phyloP scores from a whole-genome alignment of 2,329 filamentous ascomycete species.

The Onygenales sp. region DNA sequence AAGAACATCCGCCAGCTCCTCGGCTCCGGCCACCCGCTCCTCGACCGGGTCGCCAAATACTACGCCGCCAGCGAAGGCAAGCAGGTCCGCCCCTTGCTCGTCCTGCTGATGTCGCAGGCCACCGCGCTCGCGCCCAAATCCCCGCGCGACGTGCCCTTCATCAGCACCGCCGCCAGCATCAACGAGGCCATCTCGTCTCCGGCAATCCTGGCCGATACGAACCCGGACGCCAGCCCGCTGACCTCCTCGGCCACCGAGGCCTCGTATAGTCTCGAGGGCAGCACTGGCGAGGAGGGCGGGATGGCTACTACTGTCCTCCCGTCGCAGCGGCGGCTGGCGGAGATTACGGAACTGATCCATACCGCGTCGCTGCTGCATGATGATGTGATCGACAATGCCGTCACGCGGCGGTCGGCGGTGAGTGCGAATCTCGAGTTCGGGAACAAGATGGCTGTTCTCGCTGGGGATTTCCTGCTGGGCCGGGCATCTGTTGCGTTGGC shows the following conservation, averaged over 20 bases:
- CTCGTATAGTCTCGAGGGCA: constrained; percentile 24
- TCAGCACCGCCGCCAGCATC: constrained; percentile 32
- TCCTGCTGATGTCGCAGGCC: constrained; percentile 91
- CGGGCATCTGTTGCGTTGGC: constrained; percentile 89
- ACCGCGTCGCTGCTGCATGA: constrained; percentile 94
- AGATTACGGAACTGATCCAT: constrained; percentile 96
- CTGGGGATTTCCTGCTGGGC: constrained; percentile 91
- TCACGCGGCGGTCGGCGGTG: constrained; percentile 70
- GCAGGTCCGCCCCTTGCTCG: constrained; percentile 87
- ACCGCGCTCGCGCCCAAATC: constrained; percentile 68
- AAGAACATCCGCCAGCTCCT: constrained; percentile 90
- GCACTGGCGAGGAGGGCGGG: constrained; percentile 28
- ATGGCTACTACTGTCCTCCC: constrained; percentile 58
- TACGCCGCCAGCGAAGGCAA: constrained; percentile 96
- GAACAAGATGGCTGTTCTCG: constrained; percentile 98
- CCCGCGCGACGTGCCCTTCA: constrained; percentile 27
- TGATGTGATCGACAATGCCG: constrained; percentile 92
- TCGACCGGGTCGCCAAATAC: constrained; percentile 95
- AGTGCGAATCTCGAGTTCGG: constrained; percentile 93
- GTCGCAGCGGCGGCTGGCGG: constrained; percentile 83
- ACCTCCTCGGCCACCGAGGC: constrained; percentile 32
- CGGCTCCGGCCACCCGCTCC: constrained; percentile 84
- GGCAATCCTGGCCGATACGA: constrained; percentile 65
- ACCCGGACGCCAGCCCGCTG: constrained; percentile 56
- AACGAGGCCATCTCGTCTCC: constrained; percentile 53